phyloP scores from a whole-genome alignment of 2,329 filamentous ascomycete genomes.

The Fusarium neocosmosporiellum region DNA sequence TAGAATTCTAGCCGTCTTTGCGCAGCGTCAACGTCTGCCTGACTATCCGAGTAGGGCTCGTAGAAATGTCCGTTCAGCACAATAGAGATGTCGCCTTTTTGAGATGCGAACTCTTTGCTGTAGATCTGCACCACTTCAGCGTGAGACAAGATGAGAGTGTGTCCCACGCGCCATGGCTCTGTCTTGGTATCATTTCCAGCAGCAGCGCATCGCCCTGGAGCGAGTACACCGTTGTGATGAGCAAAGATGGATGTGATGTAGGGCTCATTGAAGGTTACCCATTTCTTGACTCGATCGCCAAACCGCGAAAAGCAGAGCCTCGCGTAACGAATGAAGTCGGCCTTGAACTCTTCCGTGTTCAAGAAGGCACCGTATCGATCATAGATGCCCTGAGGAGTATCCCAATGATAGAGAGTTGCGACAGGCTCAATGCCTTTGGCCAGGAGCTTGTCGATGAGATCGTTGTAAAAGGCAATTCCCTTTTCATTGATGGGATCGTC shows the following conservation, averaged over 20 bases:
- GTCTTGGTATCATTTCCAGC: not conserved
- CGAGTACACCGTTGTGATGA: constrained; percentile 31
- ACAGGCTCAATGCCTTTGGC: not conserved
- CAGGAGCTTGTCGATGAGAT: not conserved
- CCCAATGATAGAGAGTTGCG: not conserved
- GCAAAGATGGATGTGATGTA: constrained; percentile 41
- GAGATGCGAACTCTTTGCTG: not conserved
- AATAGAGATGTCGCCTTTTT: not conserved
- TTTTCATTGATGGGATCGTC: not conserved
- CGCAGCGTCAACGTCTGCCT: not conserved
- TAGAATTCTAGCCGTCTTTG: not conserved
- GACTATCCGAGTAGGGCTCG: not conserved
- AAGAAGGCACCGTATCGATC: not conserved
- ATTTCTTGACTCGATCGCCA: constrained; percentile 16
- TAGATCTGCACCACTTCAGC: not conserved
- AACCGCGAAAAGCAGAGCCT: not conserved
- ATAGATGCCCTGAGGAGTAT: not conserved
- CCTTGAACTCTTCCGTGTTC: not conserved
- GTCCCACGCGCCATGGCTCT: not conserved
- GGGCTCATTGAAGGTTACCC: constrained; percentile 48
- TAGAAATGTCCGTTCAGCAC: not conserved
- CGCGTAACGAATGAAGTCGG: not conserved
- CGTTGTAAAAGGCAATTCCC: not conserved
- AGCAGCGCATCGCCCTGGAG: constrained; percentile 23
- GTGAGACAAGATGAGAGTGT: not conserved